phyloP scores from a whole-genome alignment of 352 stramenopile genomes.

The Pythium phragmitis region DNA sequence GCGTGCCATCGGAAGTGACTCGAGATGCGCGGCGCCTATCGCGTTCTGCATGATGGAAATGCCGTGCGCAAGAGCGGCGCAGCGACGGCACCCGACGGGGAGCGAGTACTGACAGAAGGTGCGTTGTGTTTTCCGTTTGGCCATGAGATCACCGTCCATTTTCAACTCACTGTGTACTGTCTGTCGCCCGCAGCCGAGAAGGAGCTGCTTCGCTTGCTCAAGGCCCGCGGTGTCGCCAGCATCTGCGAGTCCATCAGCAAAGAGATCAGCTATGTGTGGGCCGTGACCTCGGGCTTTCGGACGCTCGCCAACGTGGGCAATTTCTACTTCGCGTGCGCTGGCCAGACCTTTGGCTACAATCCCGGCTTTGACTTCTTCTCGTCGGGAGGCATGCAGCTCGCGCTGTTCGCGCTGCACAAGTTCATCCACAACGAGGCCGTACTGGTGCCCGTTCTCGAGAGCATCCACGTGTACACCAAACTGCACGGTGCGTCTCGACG shows the following conservation, averaged over 20 bases:
- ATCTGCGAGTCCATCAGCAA: conserved; percentile 70
- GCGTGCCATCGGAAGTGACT: background rate
- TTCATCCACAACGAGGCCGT: conserved; percentile 73
- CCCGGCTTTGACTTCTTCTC: conserved; percentile 65
- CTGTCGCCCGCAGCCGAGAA: conserved; percentile 43
- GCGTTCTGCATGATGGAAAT: conserved; percentile 11
- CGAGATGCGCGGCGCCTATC: conserved; percentile 19
- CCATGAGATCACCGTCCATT: background rate
- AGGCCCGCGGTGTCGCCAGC: conserved; percentile 54
- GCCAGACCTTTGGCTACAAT: conserved; percentile 66
- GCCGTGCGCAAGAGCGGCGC: background rate
- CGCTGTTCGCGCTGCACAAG: conserved; percentile 65
- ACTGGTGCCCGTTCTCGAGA: conserved; percentile 64
- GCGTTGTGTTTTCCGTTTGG: background rate
- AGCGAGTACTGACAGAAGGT: conserved; percentile 26
- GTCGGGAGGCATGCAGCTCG: conserved; percentile 62
- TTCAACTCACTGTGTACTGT: background rate
- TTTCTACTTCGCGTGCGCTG: conserved; percentile 78
- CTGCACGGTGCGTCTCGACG: conserved; percentile 44
- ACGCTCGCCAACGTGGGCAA: conserved; percentile 64
- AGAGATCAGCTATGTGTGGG: conserved; percentile 82
- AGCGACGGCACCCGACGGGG: background rate
- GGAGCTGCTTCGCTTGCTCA: conserved; percentile 62
- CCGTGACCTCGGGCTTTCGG: conserved; percentile 64
- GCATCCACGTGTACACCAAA: conserved; percentile 69